A percentile compares a stretch with the other conserved stretches of the same genome.
These are phyloP conservation scores for Phialemonium atrogriseum DNA, from an alignment of 2,329 filamentous ascomycete genomes.

Conservation along the genomic window DNA sequence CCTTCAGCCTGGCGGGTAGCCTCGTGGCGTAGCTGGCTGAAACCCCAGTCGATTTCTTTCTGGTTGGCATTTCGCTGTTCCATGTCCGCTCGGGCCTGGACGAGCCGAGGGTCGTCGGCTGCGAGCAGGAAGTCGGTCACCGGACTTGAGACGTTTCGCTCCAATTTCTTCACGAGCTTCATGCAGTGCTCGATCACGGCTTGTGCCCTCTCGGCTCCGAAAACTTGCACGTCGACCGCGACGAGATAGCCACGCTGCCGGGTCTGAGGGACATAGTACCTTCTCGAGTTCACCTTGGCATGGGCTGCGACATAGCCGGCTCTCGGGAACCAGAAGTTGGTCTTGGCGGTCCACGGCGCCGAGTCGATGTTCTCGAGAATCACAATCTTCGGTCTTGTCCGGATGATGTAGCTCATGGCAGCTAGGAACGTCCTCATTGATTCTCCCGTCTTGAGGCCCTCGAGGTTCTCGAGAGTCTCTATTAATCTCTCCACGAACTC, in stretches of 20 bases:
- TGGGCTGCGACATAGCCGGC: slow-evolving; percentile 47
- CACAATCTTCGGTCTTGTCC: slow-evolving; percentile 49
- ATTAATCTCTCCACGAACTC: slow-evolving; percentile 6
- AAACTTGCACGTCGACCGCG: slow-evolving; percentile 36
- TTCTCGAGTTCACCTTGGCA: slow-evolving; percentile 54
- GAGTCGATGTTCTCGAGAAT: slow-evolving; percentile 63
- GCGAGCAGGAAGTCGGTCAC: slow-evolving; percentile 53
- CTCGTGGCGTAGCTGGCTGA: slow-evolving; percentile 52
- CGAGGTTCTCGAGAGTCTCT: slow-evolving; percentile 2
- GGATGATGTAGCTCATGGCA: slow-evolving; percentile 19
- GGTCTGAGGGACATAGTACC: slow-evolving; percentile 68
- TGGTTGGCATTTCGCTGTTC: slow-evolving; percentile 24
- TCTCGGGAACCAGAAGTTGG: slow-evolving; percentile 26
- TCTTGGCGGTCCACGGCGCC: slow-evolving; percentile 50
- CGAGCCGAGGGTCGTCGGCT: slow-evolving; percentile 44
- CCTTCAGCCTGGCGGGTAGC: slow-evolving; percentile 38
- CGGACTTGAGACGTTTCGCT: slow-evolving; percentile 52
- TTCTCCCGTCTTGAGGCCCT: slow-evolving; percentile 6
- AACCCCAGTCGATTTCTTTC: slow-evolving; percentile 36
- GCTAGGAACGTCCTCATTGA: slow-evolving; percentile 18
- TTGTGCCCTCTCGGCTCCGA: slow-evolving; percentile 14
- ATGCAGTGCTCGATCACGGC: slow-evolving; percentile 32
- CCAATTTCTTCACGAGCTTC: slow-evolving; percentile 33
- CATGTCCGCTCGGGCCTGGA: slow-evolving; percentile 40
- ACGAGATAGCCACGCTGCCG: slow-evolving; percentile 52